Evolutionary conservation across 2,329 filamentous ascomycete genomes (phyloP).

Genomic region (Alternaria sp.): DNA sequence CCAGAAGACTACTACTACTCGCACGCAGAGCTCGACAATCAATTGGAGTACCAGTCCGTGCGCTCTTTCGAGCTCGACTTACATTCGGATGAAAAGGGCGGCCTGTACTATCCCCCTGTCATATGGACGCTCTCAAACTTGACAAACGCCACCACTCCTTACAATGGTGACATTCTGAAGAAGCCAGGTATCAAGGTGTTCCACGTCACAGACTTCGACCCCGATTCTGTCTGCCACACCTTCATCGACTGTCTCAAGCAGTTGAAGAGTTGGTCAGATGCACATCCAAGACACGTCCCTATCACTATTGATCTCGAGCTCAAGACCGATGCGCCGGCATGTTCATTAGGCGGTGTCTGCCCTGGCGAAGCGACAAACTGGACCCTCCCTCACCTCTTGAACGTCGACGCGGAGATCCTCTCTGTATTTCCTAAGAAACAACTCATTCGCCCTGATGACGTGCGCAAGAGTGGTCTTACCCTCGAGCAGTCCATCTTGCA

Average conservation of each 20-base stretch:
- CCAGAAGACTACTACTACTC: conserved; percentile 57
- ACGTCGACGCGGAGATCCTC: conserved; percentile 57
- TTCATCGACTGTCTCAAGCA: conserved; percentile 54
- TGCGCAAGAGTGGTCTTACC: conserved; percentile 51
- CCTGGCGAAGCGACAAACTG: conserved; percentile 52
- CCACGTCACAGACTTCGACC: conserved; percentile 59
- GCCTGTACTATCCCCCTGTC: conserved; percentile 55
- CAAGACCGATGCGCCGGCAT: conserved; percentile 51
- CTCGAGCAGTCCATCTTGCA: conserved; percentile 56
- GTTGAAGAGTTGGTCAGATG: conserved; percentile 55
- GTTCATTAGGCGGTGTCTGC: conserved; percentile 44
- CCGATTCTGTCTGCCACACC: conserved; percentile 56
- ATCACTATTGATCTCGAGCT: conserved; percentile 60
- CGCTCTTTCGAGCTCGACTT: conserved; percentile 59
- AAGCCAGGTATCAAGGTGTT: conserved; percentile 58
- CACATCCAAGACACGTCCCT: conserved; percentile 54
- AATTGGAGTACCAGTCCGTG: conserved; percentile 55
- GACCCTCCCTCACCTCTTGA: conserved; percentile 53
- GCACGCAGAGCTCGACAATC: conserved; percentile 54
- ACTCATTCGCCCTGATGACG: conserved; percentile 57
- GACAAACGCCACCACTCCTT: conserved; percentile 48
- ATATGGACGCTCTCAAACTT: conserved; percentile 52
- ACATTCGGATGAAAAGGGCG: conserved; percentile 57
- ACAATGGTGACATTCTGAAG: conserved; percentile 49
- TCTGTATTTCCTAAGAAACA: conserved; percentile 50